phyloP scores from a whole-genome alignment of 768 basidiomycete species.

The Phanerodontia chrysosporium region DNA sequence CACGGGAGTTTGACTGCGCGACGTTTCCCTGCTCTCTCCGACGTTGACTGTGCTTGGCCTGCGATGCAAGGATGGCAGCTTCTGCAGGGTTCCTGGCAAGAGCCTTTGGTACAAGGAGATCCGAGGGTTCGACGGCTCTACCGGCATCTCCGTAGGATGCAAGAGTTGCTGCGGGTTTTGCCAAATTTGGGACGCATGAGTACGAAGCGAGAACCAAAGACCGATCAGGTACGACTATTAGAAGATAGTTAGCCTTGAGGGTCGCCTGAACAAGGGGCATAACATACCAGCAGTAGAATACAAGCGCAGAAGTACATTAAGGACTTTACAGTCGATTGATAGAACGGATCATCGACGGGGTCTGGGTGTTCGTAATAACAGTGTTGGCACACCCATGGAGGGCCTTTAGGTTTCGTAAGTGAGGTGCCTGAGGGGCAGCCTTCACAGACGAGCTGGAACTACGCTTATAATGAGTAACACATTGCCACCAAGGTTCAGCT shows the following conservation, averaged over 20 bases:
- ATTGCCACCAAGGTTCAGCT: background rate
- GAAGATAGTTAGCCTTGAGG: no score
- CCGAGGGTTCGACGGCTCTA: slow-evolving; percentile 39
- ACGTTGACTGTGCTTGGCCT: slow-evolving; percentile 43
- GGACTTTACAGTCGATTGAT: slow-evolving; percentile 91
- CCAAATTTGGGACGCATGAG: slow-evolving; percentile 98
- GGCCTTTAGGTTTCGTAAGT: slow-evolving; percentile 24
- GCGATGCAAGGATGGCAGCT: slow-evolving; percentile 29
- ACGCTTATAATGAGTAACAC: background rate
- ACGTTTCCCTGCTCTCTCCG: slow-evolving; percentile 24
- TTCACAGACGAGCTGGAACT: slow-evolving; percentile 87
- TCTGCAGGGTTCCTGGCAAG: slow-evolving; percentile 32
- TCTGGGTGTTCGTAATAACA: slow-evolving; percentile 96
- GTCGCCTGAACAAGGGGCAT: background rate
- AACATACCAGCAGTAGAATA: slow-evolving; percentile 83
- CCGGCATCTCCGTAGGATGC: slow-evolving; percentile 57
- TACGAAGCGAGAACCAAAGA: slow-evolving; percentile 97
- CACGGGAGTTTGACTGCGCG: slow-evolving; percentile 36
- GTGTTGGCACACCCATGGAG: slow-evolving; percentile 81
- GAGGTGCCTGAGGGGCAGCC: slow-evolving; percentile 54
- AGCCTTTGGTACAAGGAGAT: slow-evolving; percentile 63
- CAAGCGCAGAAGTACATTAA: slow-evolving; percentile 94
- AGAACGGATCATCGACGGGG: slow-evolving; percentile 92
- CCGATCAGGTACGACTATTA: slow-evolving; percentile 91
- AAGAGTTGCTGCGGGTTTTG: slow-evolving; percentile 90